Percentiles rank a stretch among this genome's conserved stretches.
Evolutionary conservation across 1,284 basidiomycete species (phyloP).

Genomic region (Tilletia walkeri): DNA sequence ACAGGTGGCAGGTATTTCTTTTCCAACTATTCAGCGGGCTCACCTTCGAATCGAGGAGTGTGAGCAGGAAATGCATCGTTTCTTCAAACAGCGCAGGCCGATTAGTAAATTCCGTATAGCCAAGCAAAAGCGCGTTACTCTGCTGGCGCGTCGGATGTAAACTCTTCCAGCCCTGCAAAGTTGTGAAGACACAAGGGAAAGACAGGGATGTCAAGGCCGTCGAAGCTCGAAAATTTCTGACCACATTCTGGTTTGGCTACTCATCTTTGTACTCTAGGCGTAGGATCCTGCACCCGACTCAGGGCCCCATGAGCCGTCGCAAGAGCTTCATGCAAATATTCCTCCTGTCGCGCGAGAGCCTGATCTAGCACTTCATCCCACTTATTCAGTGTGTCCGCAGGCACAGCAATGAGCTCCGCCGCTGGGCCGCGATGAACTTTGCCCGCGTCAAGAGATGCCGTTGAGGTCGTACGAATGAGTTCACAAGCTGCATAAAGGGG

Average conservation of each 20-base stretch:
- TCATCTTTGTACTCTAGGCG: conserved; percentile 62
- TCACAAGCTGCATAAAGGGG: conserved; percentile 72
- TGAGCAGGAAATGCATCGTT: conserved; percentile 19
- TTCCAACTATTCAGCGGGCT: background rate
- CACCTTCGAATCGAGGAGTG: conserved; percentile 7
- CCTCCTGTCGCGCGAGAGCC: conserved; percentile 69
- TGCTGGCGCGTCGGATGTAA: conserved; percentile 68
- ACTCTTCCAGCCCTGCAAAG: conserved; percentile 65
- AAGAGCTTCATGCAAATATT: conserved; percentile 71
- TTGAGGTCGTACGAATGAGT: conserved; percentile 64
- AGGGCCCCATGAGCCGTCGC: conserved; percentile 67
- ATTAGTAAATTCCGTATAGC: conserved; percentile 66
- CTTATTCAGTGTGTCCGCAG: conserved; percentile 32
- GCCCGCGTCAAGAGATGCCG: conserved; percentile 35
- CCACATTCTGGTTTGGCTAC: conserved; percentile 50
- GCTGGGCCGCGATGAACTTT: too few species aligned
- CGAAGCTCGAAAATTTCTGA: background rate
- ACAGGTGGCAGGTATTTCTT: too few species aligned
- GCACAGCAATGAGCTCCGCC: conserved; percentile 55
- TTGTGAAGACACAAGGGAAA: conserved; percentile 1
- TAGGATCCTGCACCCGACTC: conserved; percentile 69
- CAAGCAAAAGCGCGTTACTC: conserved; percentile 73
- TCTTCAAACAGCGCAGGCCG: conserved; percentile 43
- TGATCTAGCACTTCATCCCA: conserved; percentile 73
- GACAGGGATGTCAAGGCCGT: background rate